Evolutionary conservation across 768 basidiomycete genomes (phyloP).

Genomic region (Tylopilus vinaceipallidus): DNA sequence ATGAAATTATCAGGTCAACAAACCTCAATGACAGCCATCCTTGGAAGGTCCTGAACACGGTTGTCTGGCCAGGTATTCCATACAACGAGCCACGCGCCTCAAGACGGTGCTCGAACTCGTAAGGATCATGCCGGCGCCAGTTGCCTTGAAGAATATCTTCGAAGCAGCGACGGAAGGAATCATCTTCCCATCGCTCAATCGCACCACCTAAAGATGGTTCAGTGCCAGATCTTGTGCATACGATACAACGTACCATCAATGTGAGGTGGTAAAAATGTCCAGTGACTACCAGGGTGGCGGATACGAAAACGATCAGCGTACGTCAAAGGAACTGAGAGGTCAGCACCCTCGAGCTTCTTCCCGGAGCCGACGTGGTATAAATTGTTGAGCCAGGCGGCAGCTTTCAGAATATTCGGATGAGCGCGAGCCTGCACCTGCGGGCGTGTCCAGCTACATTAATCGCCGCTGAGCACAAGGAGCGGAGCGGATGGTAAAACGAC

Average conservation of each 20-base stretch:
- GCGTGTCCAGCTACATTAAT: conserved; percentile 44
- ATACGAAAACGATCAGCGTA: conserved; percentile 79
- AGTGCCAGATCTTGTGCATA: background rate
- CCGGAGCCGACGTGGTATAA: conserved; percentile 50
- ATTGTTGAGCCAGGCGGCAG: conserved; percentile 58
- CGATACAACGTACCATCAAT: conserved; percentile 44
- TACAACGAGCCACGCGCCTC: conserved; percentile 64
- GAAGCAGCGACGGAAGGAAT: conserved; percentile 55
- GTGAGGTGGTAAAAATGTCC: conserved; percentile 54
- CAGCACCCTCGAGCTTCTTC: conserved; percentile 46
- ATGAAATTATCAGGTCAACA: conserved; percentile 2
- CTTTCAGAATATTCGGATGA: conserved; percentile 63
- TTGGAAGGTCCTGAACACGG: conserved; percentile 63
- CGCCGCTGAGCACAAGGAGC: background rate
- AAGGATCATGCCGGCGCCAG: conserved; percentile 68
- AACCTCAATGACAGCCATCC: conserved; percentile 74
- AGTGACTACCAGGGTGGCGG: conserved; percentile 59
- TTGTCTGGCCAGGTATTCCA: conserved; percentile 51
- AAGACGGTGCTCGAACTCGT: conserved; percentile 56
- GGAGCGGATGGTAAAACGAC: conserved; percentile 15
- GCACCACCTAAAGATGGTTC: conserved; percentile 48
- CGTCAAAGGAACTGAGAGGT: conserved; percentile 57
- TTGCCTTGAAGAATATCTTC: conserved; percentile 56
- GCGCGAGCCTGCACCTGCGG: conserved; percentile 67
- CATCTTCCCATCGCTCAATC: conserved; percentile 76